These are phyloP conservation scores for Rhytidiadelphus loreus DNA, from an alignment of 225 moss, liverwort and hornwort genomes.

Conservation along the genomic window DNA sequence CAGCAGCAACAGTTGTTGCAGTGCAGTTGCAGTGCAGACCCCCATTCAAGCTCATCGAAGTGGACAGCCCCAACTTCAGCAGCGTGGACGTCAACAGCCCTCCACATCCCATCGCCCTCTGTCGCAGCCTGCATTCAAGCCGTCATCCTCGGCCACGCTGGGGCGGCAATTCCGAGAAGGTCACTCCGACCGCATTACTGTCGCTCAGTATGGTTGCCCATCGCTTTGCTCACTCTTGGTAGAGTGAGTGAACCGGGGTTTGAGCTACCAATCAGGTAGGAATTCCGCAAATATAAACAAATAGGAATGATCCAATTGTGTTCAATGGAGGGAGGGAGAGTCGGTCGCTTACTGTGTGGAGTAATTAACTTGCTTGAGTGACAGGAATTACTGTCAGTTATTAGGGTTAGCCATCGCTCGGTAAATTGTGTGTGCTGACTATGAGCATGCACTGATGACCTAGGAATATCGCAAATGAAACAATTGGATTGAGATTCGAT, in stretches of 20 bases:
- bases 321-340: neutral
- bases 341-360: neutral
- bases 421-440: neutral
- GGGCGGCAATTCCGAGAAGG: neutral
- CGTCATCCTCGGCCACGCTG: neutral
- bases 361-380: neutral
- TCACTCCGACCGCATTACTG: neutral
- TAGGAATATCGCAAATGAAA: neutral
- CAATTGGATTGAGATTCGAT: too few species aligned
- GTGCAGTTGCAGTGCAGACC: neutral
- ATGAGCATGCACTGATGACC: neutral
- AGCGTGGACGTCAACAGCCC: neutral
- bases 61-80: neutral
- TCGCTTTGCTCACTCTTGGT: neutral
- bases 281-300: neutral
- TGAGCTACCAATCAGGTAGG: neutral
- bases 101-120: neutral
- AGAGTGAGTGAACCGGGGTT: too few species aligned
- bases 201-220: neutral
- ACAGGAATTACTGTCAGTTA: neutral
- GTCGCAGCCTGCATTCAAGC: neutral
- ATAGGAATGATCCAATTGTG: neutral
- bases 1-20: neutral
- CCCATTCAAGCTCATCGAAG: neutral
- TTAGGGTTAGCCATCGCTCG: neutral